phyloP scores from a whole-genome alignment of 176 grass and related monocot species.

The Eragrostis nindensis region DNA sequence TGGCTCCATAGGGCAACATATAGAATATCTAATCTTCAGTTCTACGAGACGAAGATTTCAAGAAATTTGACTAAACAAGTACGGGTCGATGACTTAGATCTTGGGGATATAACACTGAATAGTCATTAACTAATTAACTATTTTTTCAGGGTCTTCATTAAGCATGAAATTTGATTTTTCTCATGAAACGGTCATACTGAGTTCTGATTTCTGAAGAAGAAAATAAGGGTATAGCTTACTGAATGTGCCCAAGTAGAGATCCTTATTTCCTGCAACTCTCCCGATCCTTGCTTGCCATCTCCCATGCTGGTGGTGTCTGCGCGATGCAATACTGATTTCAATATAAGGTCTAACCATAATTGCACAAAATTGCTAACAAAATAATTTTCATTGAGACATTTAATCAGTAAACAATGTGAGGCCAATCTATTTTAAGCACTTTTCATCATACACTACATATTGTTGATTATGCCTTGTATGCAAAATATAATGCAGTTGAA shows the following conservation, averaged over 20 bases:
- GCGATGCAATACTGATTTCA: slow-evolving; percentile 10
- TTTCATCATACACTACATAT: not conserved
- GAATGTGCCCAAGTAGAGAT: slow-evolving; percentile 78
- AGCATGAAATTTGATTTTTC: slow-evolving; percentile 16
- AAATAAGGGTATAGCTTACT: slow-evolving; percentile 53
- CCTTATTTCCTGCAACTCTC: slow-evolving; percentile 78
- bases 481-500: not conserved
- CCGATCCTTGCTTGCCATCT: slow-evolving; percentile 89
- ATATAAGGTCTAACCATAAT: not conserved
- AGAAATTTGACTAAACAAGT: slow-evolving; percentile 56
- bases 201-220: not conserved
- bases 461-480: not conserved
- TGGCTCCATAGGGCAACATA: slow-evolving; percentile 46
- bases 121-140: slow-evolving; percentile 44
- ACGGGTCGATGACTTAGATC: slow-evolving; percentile 49
- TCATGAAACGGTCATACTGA: not conserved
- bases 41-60: slow-evolving; percentile 63
- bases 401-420: not conserved
- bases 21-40: slow-evolving; percentile 55
- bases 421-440: not conserved
- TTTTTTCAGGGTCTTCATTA: slow-evolving; percentile 30
- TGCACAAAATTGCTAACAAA: not conserved
- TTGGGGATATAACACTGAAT: slow-evolving; percentile 34
- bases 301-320: slow-evolving; percentile 76
- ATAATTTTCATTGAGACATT: not conserved